phyloP scores from a whole-genome alignment of 176 grass and related monocot genomes.

The Cymbopogon citratus region DNA sequence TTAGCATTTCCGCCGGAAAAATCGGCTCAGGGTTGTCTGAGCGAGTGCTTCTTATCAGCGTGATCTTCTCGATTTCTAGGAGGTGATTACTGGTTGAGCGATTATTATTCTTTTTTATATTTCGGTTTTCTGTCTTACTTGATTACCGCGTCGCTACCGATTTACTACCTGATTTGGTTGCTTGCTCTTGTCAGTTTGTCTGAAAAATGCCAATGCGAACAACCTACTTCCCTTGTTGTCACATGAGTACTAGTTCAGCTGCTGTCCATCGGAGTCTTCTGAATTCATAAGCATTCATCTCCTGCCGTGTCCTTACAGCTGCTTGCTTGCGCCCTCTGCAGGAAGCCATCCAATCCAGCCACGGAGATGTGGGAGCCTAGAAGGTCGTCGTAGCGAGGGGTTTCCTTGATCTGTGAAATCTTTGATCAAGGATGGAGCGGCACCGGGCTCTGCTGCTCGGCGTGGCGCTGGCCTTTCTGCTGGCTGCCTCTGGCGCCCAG shows the following conservation, averaged over 20 bases:
- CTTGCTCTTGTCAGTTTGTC: slow-evolving; percentile 24
- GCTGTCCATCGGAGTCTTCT: background rate
- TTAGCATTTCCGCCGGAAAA: slow-evolving; percentile 3
- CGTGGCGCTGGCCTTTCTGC: slow-evolving; percentile 41
- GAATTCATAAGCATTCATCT: background rate
- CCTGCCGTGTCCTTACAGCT: slow-evolving; percentile 2
- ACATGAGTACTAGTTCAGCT: background rate
- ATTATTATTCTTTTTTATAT: background rate
- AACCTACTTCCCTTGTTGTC: slow-evolving; percentile 20
- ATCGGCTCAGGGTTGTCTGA: background rate
- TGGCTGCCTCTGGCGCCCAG: slow-evolving; percentile 30
- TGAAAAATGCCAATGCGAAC: slow-evolving; percentile 23
- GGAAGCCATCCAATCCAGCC: background rate
- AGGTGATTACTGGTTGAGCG: background rate
- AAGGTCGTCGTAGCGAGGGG: background rate
- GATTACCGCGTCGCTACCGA: background rate
- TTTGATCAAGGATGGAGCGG: slow-evolving; percentile 9
- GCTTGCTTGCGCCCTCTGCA: slow-evolving; percentile 12
- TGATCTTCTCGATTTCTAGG: background rate
- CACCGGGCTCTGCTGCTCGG: slow-evolving; percentile 35
- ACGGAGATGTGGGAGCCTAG: slow-evolving; percentile 27
- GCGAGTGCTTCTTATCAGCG: background rate
- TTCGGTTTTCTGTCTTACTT: background rate
- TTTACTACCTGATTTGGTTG: background rate
- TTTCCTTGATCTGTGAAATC: background rate